A percentile compares a stretch with the other conserved stretches of the same genome.
Conservation (phyloP, 768 basidiomycete species). For the Kwoniella mangroviensis region DNA sequence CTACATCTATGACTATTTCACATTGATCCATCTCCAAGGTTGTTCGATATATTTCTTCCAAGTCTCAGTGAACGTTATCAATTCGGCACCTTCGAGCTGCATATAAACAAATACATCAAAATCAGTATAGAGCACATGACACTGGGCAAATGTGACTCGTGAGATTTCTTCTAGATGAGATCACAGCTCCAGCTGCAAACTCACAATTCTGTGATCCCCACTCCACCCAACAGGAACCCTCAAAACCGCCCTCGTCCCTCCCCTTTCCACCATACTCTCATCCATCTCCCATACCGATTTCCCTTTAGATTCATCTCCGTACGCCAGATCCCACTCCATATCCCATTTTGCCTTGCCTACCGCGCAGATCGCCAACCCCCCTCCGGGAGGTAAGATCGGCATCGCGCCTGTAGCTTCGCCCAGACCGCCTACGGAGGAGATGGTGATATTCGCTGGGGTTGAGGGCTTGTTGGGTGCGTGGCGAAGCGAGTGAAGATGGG, state of each 20-base stretch:
- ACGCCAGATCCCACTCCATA: slow-evolving; percentile 26
- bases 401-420: slow-evolving; percentile 44
- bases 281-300: slow-evolving; percentile 28
- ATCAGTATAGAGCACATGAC: background rate
- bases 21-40: slow-evolving; percentile 46
- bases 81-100: slow-evolving; percentile 52
- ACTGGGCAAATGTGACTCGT: too few species aligned
- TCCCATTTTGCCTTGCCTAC: slow-evolving; percentile 49
- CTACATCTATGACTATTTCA: background rate
- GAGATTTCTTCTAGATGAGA: too few species aligned
- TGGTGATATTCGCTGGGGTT: slow-evolving; percentile 38
- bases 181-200: slow-evolving; percentile 10
- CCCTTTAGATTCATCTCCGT: background rate
- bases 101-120: background rate
- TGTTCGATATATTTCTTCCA: slow-evolving; percentile 53
- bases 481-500: slow-evolving; percentile 33
- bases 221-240: slow-evolving; percentile 49
- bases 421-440: slow-evolving; percentile 47
- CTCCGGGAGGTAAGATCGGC: slow-evolving; percentile 51
- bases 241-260: slow-evolving; percentile 40
- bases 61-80: slow-evolving; percentile 53
- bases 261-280: slow-evolving; percentile 31
- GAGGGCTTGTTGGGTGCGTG: slow-evolving; percentile 30
- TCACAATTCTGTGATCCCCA: slow-evolving; percentile 52
- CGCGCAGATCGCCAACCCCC: slow-evolving; percentile 49